Conservation (phyloP, 768 basidiomycete species). For the Trichaptum fuscoviolaceum region DNA sequence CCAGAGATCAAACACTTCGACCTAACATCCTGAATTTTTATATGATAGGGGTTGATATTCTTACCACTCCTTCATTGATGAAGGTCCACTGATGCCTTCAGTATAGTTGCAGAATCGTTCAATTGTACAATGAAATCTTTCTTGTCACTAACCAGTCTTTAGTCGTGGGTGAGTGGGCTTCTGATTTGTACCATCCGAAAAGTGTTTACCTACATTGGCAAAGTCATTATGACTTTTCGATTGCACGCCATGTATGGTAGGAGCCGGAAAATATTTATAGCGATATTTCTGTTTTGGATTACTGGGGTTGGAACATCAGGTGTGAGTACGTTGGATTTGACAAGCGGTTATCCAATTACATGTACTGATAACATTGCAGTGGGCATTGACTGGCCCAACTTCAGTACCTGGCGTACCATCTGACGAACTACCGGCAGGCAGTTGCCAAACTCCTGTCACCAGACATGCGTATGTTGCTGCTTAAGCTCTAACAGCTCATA, state of each 20-base stretch:
- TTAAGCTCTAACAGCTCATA: too few relatives aligned
- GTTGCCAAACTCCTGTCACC: not conserved
- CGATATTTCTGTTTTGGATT: not conserved
- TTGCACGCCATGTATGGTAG: slow-evolving; percentile 16
- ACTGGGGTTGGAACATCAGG: not conserved
- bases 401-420: not conserved
- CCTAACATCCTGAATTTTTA: too few relatives aligned
- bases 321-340: too few relatives aligned
- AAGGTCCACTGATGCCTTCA: too few relatives aligned
- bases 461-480: too few relatives aligned
- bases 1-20: too few relatives aligned
- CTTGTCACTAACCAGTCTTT: not conserved
- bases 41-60: too few relatives aligned
- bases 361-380: not conserved
- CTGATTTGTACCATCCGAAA: too few relatives aligned
- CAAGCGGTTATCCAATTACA: too few relatives aligned
- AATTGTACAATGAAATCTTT: not conserved
- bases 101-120: not conserved
- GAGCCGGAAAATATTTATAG: not conserved
- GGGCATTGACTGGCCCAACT: not conserved
- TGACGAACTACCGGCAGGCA: not conserved
- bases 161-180: not conserved
- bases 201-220: not conserved
- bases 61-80: not conserved
- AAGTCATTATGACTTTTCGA: slow-evolving; percentile 14